These are phyloP conservation scores for Xylaria bambusicola DNA, from an alignment of 495 filamentous ascomycete genomes.

Conservation along the genomic window DNA sequence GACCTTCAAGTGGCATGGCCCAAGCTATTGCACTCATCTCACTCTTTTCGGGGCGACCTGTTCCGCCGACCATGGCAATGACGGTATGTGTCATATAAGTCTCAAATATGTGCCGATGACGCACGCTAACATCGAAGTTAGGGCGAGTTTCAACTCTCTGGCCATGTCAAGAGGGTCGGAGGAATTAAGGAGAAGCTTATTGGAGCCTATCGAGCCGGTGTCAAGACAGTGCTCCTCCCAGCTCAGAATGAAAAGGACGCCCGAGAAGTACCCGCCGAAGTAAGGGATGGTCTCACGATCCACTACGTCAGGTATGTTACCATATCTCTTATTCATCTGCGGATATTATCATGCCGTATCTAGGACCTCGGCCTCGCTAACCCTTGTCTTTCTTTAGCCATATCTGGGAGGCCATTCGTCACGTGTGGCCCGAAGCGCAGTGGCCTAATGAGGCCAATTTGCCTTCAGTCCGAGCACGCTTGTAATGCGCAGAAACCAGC, in stretches of 20 bases:
- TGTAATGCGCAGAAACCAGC: slow-evolving; percentile 11
- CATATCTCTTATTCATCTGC: slow-evolving; percentile 11
- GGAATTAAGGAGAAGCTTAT: slow-evolving; percentile 99
- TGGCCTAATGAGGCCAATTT: slow-evolving; percentile 71
- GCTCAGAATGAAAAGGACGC: slow-evolving; percentile 89
- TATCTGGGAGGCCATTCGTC: slow-evolving; percentile 84
- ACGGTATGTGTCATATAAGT: slow-evolving; percentile 52
- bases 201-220: slow-evolving; percentile 87
- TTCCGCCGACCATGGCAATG: slow-evolving; percentile 94
- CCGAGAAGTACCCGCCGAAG: slow-evolving; percentile 88
- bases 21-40: slow-evolving; percentile 93
- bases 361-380: slow-evolving; percentile 26
- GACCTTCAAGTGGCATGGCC: slow-evolving; percentile 83
- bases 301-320: slow-evolving; percentile 76
- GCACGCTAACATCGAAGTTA: slow-evolving; percentile 35
- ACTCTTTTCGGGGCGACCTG: slow-evolving; percentile 82
- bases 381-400: slow-evolving; percentile 52
- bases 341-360: neutral
- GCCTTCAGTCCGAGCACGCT: slow-evolving; percentile 27
- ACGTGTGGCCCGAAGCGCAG: slow-evolving; percentile 80
- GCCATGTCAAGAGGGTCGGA: slow-evolving; percentile 83
- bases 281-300: slow-evolving; percentile 84
- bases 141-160: slow-evolving; percentile 88
- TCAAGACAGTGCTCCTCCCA: slow-evolving; percentile 91
- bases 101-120: slow-evolving; percentile 3